A percentile compares a stretch with the other conserved stretches of the same genome.
phyloP scores from a whole-genome alignment of 768 basidiomycete species.

The Tricholoma flavovirens region DNA sequence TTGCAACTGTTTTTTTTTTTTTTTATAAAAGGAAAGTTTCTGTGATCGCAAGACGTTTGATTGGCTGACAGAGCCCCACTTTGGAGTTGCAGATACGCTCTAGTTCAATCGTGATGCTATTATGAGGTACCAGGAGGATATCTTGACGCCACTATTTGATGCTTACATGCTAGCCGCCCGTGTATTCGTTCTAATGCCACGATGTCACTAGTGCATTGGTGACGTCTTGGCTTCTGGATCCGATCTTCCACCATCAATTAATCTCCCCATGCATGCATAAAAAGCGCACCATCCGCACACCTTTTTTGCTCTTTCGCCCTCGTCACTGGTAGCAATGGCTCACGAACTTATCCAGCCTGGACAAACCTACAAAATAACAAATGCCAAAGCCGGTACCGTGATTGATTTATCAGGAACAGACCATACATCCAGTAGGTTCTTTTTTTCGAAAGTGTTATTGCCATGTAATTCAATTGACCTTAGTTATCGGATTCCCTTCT shows the following conservation, averaged over 20 bases:
- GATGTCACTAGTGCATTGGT: background rate
- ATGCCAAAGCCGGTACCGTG: slow-evolving; percentile 46
- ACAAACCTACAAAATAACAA: slow-evolving; percentile 39
- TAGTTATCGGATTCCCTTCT: slow-evolving; percentile 45
- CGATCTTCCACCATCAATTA: slow-evolving; percentile 4
- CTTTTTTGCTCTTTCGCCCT: background rate
- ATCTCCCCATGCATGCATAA: slow-evolving; percentile 6
- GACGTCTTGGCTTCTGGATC: background rate
- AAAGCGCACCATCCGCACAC: background rate
- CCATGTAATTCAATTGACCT: background rate
- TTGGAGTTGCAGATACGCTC: too few species aligned
- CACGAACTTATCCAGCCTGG: slow-evolving; percentile 30
- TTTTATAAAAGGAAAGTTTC: too few species aligned
- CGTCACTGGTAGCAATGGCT: slow-evolving; percentile 7
- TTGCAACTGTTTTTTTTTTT: too few species aligned
- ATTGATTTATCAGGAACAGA: slow-evolving; percentile 53
- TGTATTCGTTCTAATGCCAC: background rate
- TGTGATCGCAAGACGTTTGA: too few species aligned
- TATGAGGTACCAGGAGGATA: background rate
- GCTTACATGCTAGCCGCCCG: background rate
- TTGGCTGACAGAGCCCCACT: too few species aligned
- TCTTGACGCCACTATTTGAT: background rate
- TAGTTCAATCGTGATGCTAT: background rate
- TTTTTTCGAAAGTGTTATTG: background rate
- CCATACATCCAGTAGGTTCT: slow-evolving; percentile 36